Evolutionary conservation across 2,329 filamentous ascomycete genomes (phyloP), one percentile per base, ranked within the genome.

Genomic region (Pseudogymnoascus sp.): DNA sequence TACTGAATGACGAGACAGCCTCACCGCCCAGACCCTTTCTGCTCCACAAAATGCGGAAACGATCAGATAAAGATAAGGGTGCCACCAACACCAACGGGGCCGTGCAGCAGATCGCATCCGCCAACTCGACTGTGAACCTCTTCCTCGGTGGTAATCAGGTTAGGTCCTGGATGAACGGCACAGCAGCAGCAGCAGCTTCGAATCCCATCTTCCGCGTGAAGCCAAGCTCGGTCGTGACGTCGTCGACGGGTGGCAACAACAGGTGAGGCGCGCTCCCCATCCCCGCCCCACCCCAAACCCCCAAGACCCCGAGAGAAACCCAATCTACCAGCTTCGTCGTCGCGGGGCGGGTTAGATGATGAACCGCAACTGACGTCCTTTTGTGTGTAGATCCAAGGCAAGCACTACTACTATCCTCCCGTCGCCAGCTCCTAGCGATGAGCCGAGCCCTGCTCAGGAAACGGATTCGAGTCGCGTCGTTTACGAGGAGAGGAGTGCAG

Each of bases 361-460:
- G 26, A 29, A 29, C 6, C 26, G 26, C 4, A 29, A 29, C 26
- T 29, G 26, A 29, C 5, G 26, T 29, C 26, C 26, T 6, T 6
- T 6, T 7, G 26, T 7, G 26, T 7, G 24, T 6, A 29, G 26
- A 29, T 7, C 26, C 4, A 29, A 29, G 26, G 4, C 10, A 2
- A 21, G 63, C 64, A 66, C 65, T 19, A 67, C 72, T 64, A 68
- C 74, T 35, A 76, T 82, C 19, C 78, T 88, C 60, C 83, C 85
- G 6, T 87, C 87, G 13, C 85, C 86, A 33, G 81, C 85, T 11
- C 81, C 83, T 10, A 88, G 84, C 70, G 82, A 88, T 67, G 84
- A 86, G 65, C 76, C 78, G 14, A 84, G 81, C 69, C 81, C 82
- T 24, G 72, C 66, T 19, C 72, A 65, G 5, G 47, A 53, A 53